phyloP scores from a whole-genome alignment of 2,329 filamentous ascomycete species.

The Colletotrichum kahawae region DNA sequence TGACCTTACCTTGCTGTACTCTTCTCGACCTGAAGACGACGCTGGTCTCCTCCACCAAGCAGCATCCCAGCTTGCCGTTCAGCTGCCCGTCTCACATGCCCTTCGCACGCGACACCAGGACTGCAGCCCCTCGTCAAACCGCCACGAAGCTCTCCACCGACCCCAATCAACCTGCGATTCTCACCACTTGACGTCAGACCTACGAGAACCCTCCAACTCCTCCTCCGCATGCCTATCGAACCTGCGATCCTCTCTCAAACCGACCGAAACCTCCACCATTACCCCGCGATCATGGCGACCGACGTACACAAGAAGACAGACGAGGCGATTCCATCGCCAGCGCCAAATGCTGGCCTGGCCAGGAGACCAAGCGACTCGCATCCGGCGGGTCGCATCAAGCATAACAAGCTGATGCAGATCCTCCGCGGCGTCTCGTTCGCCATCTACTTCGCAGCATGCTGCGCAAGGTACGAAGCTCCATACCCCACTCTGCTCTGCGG shows the following conservation, averaged over 20 bases:
- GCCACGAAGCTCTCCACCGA: neutral
- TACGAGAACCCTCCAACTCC: neutral
- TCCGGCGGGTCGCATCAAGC: conserved; percentile 59
- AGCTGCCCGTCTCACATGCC: conserved; percentile 17
- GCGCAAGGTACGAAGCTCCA: conserved; percentile 48
- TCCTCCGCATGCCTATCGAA: neutral
- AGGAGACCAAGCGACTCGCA: conserved; percentile 37
- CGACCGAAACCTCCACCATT: neutral
- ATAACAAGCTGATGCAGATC: conserved; percentile 54
- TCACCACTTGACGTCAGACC: neutral
- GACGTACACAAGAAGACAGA: conserved; percentile 38
- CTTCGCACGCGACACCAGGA: conserved; percentile 18
- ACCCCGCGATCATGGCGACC: conserved; percentile 33
- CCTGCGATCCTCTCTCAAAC: neutral
- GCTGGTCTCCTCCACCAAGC: neutral
- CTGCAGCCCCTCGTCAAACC: neutral
- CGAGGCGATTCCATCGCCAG: conserved; percentile 26
- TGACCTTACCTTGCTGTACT: neutral
- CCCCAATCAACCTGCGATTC: neutral
- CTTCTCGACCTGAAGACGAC: neutral
- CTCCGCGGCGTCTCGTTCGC: conserved; percentile 57
- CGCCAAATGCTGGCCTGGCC: conserved; percentile 1
- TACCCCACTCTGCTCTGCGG: neutral
- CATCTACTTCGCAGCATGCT: conserved; percentile 57
- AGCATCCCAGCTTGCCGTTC: conserved; percentile 5